Base-by-base conservation (phyloP, 2,329 filamentous ascomycete genomes). In the Seiridium cupressi region DNA sequence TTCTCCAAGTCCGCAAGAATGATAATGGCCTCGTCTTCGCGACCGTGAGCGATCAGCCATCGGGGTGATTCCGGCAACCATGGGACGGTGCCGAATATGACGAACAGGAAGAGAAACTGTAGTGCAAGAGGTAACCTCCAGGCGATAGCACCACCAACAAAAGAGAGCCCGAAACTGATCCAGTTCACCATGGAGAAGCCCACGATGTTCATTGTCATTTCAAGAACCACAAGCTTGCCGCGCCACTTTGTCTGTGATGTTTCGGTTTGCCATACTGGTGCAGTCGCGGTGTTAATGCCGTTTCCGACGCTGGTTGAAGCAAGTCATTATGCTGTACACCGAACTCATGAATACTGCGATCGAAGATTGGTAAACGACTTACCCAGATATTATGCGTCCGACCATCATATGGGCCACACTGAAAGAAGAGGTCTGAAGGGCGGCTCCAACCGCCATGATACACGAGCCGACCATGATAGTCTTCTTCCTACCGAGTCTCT, bases 91-190 rank as follows among this genome's bases (percentile, higher is more conserved):
- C 49, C 18, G 46, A 70, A 69, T n/a, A 71, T 63, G 9, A 66
- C 32, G 8, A 66, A 35, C 47, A 65, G 71, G 63, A 77, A 76
- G 44, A 76, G n/a, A 31, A 40, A 34, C 59, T 75, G 76, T 61
- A 78, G 68, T 4, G 74, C 73, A 9, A 79, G 64, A 32, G 77
- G 75, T 58, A 78, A 72, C 9, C 76, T 72, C 75, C 76, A 78
- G 44, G 68, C 63, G 35, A 70, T 8, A 34, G 62, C 32, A 34
- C 67, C 64, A 54, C 71, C 62, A 44, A 73, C 72, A 58, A 65
- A 73, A 1, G 68, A 72, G 51, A 73, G 62, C 9, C 67, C 69
- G 35, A 68, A 70, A 58, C 68, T 70, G n/a, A 71, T 47, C 69
- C 69, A 73, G 47, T 72, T 70, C 8, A 42, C 40, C 26, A 57